These are phyloP conservation scores for Wickerhamomyces chaumierensis DNA, from an alignment of 805 yeast genomes.

Conservation along the genomic window DNA sequence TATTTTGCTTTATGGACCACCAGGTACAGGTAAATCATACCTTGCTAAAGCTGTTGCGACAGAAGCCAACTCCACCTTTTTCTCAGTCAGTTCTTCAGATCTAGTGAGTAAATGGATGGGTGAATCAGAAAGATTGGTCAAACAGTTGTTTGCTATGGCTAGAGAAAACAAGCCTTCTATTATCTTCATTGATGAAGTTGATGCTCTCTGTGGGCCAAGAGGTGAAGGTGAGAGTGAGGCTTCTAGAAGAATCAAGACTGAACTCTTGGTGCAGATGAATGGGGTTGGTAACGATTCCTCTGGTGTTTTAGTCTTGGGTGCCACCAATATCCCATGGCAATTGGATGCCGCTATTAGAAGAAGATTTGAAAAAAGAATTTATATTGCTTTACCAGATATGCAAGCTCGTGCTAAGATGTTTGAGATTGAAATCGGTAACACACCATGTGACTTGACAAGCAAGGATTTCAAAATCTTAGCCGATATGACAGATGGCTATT, in stretches of 20 bases:
- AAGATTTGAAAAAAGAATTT: conserved; percentile 90
- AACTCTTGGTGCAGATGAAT: conserved; percentile 93
- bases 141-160: conserved; percentile 91
- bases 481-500: conserved; percentile 92
- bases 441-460: conserved; percentile 67
- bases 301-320: conserved; percentile 92
- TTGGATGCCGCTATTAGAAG: conserved; percentile 95
- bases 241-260: conserved; percentile 90
- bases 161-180: conserved; percentile 93
- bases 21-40: conserved; percentile 97
- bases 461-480: conserved; percentile 74
- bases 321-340: conserved; percentile 98
- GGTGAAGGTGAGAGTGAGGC: conserved; percentile 98
- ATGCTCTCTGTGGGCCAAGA: conserved; percentile 94
- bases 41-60: conserved; percentile 98
- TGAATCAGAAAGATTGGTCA: conserved; percentile 91
- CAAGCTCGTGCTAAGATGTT: conserved; percentile 91
- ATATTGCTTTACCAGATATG: conserved; percentile 89
- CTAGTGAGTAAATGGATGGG: conserved; percentile 99
- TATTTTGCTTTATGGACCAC: conserved; percentile 80
- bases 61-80: conserved; percentile 94
- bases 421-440: conserved; percentile 81
- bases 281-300: conserved; percentile 94
- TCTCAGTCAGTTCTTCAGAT: conserved; percentile 92
- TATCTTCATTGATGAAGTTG: conserved; percentile 95